These are phyloP conservation scores for Kwoniella sp. DNA, from an alignment of 768 basidiomycete genomes.

Conservation along the genomic window DNA sequence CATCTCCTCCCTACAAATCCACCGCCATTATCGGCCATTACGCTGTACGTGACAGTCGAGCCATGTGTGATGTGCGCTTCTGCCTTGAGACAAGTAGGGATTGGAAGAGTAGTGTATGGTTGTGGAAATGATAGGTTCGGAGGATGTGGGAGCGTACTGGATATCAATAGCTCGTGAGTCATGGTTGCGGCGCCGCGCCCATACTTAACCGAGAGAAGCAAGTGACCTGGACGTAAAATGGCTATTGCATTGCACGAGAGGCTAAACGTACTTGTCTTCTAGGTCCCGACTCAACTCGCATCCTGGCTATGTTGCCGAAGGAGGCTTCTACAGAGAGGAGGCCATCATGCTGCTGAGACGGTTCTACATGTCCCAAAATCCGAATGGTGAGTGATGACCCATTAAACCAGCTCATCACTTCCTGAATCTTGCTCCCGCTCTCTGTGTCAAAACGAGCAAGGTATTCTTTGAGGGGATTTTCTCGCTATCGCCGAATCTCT, in stretches of 20 bases:
- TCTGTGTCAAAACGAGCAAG: not conserved
- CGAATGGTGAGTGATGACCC: conserved; percentile 68
- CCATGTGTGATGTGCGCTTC: conserved; percentile 99
- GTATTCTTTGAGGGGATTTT: not conserved
- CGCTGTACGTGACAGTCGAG: conserved; percentile 96
- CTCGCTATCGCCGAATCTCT: not conserved
- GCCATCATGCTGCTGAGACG: conserved; percentile 82
- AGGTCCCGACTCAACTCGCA: conserved; percentile 66
- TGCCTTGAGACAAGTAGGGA: conserved; percentile 88
- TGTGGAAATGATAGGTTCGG: conserved; percentile 96
- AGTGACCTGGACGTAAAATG: too few species aligned
- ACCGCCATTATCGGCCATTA: conserved; percentile 75
- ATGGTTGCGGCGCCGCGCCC: not conserved
- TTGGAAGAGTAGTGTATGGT: conserved; percentile 86
- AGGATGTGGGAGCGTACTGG: conserved; percentile 90
- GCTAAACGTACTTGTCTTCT: too few species aligned
- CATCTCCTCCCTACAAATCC: conserved; percentile 69
- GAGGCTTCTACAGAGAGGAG: conserved; percentile 77
- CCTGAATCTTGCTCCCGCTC: not conserved
- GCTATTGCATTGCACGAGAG: too few species aligned
- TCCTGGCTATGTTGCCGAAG: conserved; percentile 70
- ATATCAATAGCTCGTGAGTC: conserved; percentile 73
- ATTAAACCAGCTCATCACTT: not conserved
- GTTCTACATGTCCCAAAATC: conserved; percentile 92
- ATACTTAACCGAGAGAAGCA: not conserved